Conservation (phyloP, 139 green algal genomes). For the Picochlorum sp. region DNA sequence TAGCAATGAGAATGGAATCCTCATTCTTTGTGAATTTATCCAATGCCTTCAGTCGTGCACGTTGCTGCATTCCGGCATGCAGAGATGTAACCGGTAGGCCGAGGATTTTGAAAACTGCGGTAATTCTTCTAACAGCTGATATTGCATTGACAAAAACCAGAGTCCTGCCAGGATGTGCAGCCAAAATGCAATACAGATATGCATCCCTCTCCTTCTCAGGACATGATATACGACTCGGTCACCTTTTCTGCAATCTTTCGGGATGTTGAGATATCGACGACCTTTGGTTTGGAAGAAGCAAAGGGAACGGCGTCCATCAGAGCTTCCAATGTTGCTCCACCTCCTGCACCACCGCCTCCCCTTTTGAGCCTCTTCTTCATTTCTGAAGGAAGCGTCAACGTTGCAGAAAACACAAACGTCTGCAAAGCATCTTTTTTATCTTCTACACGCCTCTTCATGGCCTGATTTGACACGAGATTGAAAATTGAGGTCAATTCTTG, state of each 20-base stretch:
- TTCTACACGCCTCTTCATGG: constrained; percentile 10
- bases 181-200: constrained; percentile 82
- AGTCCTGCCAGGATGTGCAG: constrained; percentile 66
- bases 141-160: constrained; percentile 94
- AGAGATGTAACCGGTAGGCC: constrained; percentile 50
- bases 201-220: constrained; percentile 63
- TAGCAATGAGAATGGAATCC: constrained; percentile 80
- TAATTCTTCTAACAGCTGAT: constrained; percentile 58
- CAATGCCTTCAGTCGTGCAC: constrained; percentile 84
- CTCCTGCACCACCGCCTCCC: constrained; percentile 52
- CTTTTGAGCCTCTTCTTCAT: constrained; percentile 58
- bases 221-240: constrained; percentile 47
- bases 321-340: constrained; percentile 53
- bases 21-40: constrained; percentile 76
- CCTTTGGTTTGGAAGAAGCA: constrained; percentile 37
- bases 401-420: constrained; percentile 94
- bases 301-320: constrained; percentile 74
- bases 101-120: constrained; percentile 74
- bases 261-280: constrained; percentile 71
- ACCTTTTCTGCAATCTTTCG: constrained; percentile 47
- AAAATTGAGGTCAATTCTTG: constrained; percentile 77
- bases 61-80: constrained; percentile 84
- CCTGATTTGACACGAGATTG: constrained; percentile 20
- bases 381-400: constrained; percentile 76
- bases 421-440: constrained; percentile 46